A percentile compares a stretch with the other conserved stretches of the same genome.
Conservation (phyloP, 805 yeast species). For the Sugiyamaella qingdaonensis region DNA sequence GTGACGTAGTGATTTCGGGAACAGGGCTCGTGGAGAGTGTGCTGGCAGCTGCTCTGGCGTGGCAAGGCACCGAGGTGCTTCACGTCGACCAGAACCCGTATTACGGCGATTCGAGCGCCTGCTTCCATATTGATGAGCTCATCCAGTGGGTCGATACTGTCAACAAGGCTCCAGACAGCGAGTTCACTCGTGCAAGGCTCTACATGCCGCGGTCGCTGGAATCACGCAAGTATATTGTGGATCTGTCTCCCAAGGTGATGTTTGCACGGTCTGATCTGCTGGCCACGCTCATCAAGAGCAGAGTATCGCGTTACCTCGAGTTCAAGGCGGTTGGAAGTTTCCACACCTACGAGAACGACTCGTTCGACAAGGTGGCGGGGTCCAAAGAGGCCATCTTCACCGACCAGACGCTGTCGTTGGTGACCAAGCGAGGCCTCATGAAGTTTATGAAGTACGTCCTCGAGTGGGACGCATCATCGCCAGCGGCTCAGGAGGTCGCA, state of each 20-base stretch:
- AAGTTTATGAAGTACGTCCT: conserved; percentile 84
- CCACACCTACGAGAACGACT: conserved; percentile 91
- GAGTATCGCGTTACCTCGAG: conserved; percentile 88
- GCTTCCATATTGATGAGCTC: conserved; percentile 80
- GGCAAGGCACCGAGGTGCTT: conserved; percentile 96
- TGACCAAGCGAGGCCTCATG: conserved; percentile 82
- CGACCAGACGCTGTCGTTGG: conserved; percentile 69
- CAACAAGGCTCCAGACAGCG: conserved; percentile 40
- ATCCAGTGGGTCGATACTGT: conserved; percentile 77
- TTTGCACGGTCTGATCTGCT: conserved; percentile 89
- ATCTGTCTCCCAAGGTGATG: conserved; percentile 78
- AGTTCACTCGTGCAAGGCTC: conserved; percentile 65
- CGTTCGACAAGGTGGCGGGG: conserved; percentile 78
- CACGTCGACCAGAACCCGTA: conserved; percentile 82
- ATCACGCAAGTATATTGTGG: conserved; percentile 80
- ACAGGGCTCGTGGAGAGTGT: conserved; percentile 88
- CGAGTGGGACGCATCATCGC: conserved; percentile 40
- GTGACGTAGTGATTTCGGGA: conserved; percentile 88
- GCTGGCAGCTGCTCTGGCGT: conserved; percentile 87
- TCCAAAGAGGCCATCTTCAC: conserved; percentile 93
- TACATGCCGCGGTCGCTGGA: conserved; percentile 68
- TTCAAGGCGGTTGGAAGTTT: conserved; percentile 84
- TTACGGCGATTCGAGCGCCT: conserved; percentile 87
- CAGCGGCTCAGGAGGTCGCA: conserved; percentile 49
- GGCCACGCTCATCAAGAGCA: conserved; percentile 69